Conservation (phyloP, 768 basidiomycete species). For the Suillus alpinus region DNA sequence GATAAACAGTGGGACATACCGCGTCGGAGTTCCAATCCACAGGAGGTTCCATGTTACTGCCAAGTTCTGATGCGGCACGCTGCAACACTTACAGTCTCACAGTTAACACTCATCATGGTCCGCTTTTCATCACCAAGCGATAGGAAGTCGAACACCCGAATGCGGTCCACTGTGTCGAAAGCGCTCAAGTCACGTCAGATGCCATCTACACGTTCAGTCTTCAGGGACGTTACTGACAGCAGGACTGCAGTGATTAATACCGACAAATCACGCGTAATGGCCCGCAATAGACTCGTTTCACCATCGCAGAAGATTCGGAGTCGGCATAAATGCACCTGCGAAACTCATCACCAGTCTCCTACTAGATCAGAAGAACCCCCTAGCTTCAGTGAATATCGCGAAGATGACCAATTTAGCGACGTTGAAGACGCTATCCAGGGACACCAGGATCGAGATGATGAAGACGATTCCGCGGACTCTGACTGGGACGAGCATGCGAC, state of each 20-base stretch:
- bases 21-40: slow-evolving; percentile 2
- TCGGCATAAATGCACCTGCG: neutral
- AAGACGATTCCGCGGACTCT: slow-evolving; percentile 4
- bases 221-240: neutral
- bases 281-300: neutral
- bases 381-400: slow-evolving; percentile 1
- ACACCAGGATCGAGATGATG: slow-evolving; percentile 1
- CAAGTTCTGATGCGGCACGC: neutral
- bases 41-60: slow-evolving; percentile 9
- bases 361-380: neutral
- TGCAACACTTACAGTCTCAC: neutral
- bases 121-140: slow-evolving; percentile 1
- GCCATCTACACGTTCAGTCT: neutral
- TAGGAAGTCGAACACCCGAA: slow-evolving; percentile 1
- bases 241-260: neutral
- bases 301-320: neutral
- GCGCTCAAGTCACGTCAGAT: slow-evolving; percentile 6
- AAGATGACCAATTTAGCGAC: neutral
- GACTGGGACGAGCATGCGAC: slow-evolving; percentile 29
- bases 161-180: slow-evolving; percentile 3
- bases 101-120: slow-evolving; percentile 8
- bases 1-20: slow-evolving; percentile 5
- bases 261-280: neutral
- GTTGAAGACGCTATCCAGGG: neutral
- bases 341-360: neutral